Conservation (phyloP, 176 grass and related monocot genomes). For the Triticum urartu region DNA sequence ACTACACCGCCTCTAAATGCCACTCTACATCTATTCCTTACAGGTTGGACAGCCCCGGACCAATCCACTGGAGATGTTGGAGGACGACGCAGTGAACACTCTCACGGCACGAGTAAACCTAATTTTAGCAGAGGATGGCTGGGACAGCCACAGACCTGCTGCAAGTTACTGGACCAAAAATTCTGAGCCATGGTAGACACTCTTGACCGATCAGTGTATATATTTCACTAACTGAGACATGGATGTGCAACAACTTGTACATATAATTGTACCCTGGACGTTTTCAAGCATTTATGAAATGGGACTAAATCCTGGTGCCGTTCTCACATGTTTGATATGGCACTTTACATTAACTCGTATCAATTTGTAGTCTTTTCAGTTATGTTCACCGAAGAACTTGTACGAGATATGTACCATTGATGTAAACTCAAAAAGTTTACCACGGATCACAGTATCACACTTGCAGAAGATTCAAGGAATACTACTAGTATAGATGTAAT, state of each 20-base stretch:
- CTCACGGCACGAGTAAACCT: constrained; percentile 45
- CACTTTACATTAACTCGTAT: background rate
- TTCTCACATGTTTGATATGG: background rate
- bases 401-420: no score
- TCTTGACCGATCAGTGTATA: background rate
- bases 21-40: background rate
- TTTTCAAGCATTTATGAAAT: background rate
- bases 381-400: background rate
- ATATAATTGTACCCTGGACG: background rate
- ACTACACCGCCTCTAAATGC: background rate
- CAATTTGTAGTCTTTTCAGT: background rate
- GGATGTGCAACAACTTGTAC: background rate
- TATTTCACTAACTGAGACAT: constrained; percentile 7
- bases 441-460: no score
- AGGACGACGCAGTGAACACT: constrained; percentile 56
- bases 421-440: no score
- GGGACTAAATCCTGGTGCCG: background rate
- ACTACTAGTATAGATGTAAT: background rate
- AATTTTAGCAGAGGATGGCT: constrained; percentile 80
- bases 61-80: constrained; percentile 43
- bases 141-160: constrained; percentile 34
- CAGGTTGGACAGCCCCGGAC: constrained; percentile 33
- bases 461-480: no score
- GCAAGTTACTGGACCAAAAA: constrained; percentile 67
- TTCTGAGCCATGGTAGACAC: constrained; percentile 77